Percentiles rank a stretch among this genome's conserved stretches.
These are phyloP conservation scores for Cudoniella acicularis DNA, from an alignment of 495 filamentous ascomycete species.

Conservation along the genomic window DNA sequence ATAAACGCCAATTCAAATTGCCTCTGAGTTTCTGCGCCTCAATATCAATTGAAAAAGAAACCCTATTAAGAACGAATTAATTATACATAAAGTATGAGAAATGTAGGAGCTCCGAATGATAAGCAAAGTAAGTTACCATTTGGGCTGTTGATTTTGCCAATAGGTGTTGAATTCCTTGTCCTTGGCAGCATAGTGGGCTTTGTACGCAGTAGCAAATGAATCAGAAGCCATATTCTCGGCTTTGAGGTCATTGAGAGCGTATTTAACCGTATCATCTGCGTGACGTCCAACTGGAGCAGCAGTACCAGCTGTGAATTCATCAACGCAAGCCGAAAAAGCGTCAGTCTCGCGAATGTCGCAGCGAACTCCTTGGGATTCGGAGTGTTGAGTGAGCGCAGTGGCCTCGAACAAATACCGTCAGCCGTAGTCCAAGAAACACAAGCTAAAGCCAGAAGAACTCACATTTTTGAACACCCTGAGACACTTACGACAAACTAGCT, in stretches of 20 bases:
- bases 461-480: constrained; percentile 24
- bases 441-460: too few species aligned
- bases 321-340: constrained; percentile 10
- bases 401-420: too few species aligned
- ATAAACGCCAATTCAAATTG: too few species aligned
- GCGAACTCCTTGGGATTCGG: constrained; percentile 26
- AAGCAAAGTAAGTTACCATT: too few species aligned
- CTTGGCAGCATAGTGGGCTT: neutral
- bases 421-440: too few species aligned
- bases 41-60: too few species aligned
- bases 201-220: neutral
- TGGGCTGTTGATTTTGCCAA: neutral
- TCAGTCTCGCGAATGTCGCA: constrained; percentile 21
- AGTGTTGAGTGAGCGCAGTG: constrained; percentile 32
- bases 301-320: constrained; percentile 17
- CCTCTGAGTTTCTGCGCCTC: too few species aligned
- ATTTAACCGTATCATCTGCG: constrained; percentile 25
- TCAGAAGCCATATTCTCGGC: neutral
- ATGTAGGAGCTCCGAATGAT: too few species aligned
- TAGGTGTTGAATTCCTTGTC: neutral
- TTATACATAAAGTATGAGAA: too few species aligned
- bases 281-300: constrained; percentile 16
- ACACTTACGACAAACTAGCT: constrained; percentile 33
- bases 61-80: too few species aligned
- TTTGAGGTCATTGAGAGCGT: constrained; percentile 15